A percentile compares a stretch with the other conserved stretches of the same genome.
Evolutionary conservation across 2,329 filamentous ascomycete species (phyloP).

Genomic region (Cladosporium cucumerinum): DNA sequence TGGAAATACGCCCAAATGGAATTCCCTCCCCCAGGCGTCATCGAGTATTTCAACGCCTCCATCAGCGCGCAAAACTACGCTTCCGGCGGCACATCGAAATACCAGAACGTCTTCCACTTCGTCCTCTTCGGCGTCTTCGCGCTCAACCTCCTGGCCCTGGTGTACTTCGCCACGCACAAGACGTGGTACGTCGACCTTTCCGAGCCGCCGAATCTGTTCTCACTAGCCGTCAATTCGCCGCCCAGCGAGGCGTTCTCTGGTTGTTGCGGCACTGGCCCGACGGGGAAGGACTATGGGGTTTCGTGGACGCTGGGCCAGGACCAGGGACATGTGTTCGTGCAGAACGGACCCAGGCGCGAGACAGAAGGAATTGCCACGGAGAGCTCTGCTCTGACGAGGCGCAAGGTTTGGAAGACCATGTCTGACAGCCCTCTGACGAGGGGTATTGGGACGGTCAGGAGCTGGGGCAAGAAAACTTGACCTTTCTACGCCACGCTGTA

Average conservation of each 20-base stretch:
- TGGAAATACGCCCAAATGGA: slow-evolving; percentile 38
- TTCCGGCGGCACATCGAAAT: slow-evolving; percentile 58
- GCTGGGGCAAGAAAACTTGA: neutral
- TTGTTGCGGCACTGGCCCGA: slow-evolving; percentile 53
- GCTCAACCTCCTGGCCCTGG: slow-evolving; percentile 63
- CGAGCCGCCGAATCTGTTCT: slow-evolving; percentile 72
- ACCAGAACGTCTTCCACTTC: slow-evolving; percentile 65
- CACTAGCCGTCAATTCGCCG: slow-evolving; percentile 53
- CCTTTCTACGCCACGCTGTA: too few relatives aligned
- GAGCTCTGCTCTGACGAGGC: neutral
- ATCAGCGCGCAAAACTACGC: slow-evolving; percentile 67
- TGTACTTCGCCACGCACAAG: slow-evolving; percentile 58
- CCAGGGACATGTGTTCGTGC: slow-evolving; percentile 17
- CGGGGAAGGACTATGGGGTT: slow-evolving; percentile 45
- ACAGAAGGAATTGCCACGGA: neutral
- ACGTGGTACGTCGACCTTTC: slow-evolving; percentile 74
- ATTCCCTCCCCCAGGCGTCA: slow-evolving; percentile 44
- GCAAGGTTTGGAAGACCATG: neutral
- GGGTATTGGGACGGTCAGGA: neutral
- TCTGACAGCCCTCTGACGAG: slow-evolving; percentile 1
- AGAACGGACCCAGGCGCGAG: neutral
- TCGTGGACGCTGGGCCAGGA: slow-evolving; percentile 32
- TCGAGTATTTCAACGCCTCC: slow-evolving; percentile 61
- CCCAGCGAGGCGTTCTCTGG: slow-evolving; percentile 42
- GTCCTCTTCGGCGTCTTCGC: slow-evolving; percentile 64